Base-by-base conservation (phyloP, 2,329 filamentous ascomycete genomes). In the Sordariomycetes sp. region DNA sequence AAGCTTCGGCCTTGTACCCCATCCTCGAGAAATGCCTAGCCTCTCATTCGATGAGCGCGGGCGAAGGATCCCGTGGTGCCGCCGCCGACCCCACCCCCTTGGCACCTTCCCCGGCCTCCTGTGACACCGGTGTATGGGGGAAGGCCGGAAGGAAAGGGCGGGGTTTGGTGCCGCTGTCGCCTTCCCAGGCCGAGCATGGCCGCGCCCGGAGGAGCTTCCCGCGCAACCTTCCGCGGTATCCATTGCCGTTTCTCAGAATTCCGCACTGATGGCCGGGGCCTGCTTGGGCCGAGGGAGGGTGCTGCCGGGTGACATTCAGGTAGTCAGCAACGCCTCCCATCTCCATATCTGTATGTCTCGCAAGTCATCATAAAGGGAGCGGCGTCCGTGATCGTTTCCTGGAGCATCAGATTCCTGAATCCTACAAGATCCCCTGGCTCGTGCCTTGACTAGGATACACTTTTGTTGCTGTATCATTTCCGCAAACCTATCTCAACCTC, bases 111-210 rank as follows among this genome's bases (percentile, higher is more conserved):
- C 39, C 39, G n/a, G 39, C 39, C 15, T 3, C 6, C 39, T 45
- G 39, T n/a, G 35, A 51, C 17, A 15, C 32, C 22, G 54, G 24
- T 34, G 42, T 25, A 15, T 42, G n/a, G 32, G 54, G 54, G 22
- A 48, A 36, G 12, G 32, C 13, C 39, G 42, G 32, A 22, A 15
- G 22, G n/a, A 36, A 45, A 48, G 39, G 28, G 34, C 54, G 36
- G 54, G 28, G n/a, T 22, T 24, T 20, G 3, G 10, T 45, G 10
- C 36, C 36, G 28, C 28, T 32, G 4, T 50, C 42, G 39, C 39
- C 48, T 56, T 52, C 55, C 45, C 55, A 39, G 55, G 55, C 55
- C 55, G 55, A 56, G 28, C 55, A 32, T 56, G 55, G 55, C 55
- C 55, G 55, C 50, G 17, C 28, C 17, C 32, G 45, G 22, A 50